Evolutionary conservation across 345 rosid species (phyloP).

Genomic region (Geranium rotundifolium): DNA sequence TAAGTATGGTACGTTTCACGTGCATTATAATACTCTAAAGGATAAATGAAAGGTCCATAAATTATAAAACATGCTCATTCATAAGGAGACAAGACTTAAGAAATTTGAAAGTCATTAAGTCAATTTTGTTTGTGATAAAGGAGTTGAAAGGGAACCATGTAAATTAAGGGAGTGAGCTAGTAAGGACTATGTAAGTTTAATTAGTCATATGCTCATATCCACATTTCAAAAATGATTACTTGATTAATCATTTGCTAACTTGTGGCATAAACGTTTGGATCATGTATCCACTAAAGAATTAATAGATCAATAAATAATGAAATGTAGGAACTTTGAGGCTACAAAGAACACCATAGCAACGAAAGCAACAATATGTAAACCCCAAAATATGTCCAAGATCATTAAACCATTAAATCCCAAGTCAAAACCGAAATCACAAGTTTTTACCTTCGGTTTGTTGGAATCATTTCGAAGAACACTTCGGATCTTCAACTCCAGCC

Average conservation of each 20-base stretch:
- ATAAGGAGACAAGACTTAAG: conserved; percentile 8
- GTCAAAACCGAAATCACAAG: too few relatives aligned
- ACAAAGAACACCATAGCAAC: background rate
- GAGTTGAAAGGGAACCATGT: background rate
- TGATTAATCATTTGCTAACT: background rate
- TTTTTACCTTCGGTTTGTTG: too few relatives aligned
- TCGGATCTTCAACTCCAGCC: too few relatives aligned
- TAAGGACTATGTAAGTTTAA: background rate
- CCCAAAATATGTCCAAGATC: too few relatives aligned
- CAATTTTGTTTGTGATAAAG: background rate
- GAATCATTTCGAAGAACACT: too few relatives aligned
- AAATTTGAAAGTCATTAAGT: background rate
- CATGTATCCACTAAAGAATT: background rate
- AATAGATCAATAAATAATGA: background rate
- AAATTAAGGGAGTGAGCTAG: background rate
- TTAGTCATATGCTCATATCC: background rate
- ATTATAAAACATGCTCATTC: conserved; percentile 3
- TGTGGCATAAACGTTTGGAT: background rate
- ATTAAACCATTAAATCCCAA: too few relatives aligned
- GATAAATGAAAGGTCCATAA: too few relatives aligned
- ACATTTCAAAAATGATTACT: background rate
- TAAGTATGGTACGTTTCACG: too few relatives aligned
- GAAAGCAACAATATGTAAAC: too few relatives aligned
- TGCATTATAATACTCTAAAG: too few relatives aligned
- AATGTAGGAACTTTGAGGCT: background rate